A percentile compares a stretch with the other conserved stretches of the same genome.
Evolutionary conservation across 2,329 filamentous ascomycete genomes (phyloP).

Genomic region (Rhexocercosporidium sp.): DNA sequence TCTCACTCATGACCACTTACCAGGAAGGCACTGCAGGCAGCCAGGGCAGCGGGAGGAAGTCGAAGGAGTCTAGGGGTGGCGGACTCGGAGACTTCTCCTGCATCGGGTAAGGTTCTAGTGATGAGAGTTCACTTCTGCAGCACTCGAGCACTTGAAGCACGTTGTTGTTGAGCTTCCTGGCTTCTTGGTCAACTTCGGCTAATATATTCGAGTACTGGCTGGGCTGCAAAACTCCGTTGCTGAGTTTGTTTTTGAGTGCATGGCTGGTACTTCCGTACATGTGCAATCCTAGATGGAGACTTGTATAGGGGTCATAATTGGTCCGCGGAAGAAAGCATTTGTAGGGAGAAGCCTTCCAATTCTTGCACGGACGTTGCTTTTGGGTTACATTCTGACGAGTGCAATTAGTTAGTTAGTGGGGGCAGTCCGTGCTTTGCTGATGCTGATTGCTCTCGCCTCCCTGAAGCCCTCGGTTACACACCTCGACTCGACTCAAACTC

Average conservation of each 20-base stretch:
- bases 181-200: constrained; percentile 11
- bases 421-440: constrained; percentile 7
- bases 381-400: constrained; percentile 26
- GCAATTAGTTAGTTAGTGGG: constrained; percentile 8
- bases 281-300: background rate
- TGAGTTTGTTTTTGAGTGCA: constrained; percentile 9
- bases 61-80: too few relatives aligned
- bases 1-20: too few relatives aligned
- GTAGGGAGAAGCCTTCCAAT: constrained; percentile 3
- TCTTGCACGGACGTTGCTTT: constrained; percentile 38
- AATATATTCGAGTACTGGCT: constrained; percentile 6
- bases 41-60: background rate
- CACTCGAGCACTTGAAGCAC: constrained; percentile 17
- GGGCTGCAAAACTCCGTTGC: constrained; percentile 3
- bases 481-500: too few relatives aligned
- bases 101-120: constrained; percentile 10
- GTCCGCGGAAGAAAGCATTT: background rate
- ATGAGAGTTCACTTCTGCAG: constrained; percentile 13
- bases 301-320: constrained; percentile 12
- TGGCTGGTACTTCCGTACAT: background rate
- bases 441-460: constrained; percentile 1
- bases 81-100: constrained; percentile 16
- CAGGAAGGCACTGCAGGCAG: background rate
- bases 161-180: background rate
- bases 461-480: constrained; percentile 11